Base-by-base conservation (phyloP, 352 stramenopile species). In the Globisporangium perplexum region DNA sequence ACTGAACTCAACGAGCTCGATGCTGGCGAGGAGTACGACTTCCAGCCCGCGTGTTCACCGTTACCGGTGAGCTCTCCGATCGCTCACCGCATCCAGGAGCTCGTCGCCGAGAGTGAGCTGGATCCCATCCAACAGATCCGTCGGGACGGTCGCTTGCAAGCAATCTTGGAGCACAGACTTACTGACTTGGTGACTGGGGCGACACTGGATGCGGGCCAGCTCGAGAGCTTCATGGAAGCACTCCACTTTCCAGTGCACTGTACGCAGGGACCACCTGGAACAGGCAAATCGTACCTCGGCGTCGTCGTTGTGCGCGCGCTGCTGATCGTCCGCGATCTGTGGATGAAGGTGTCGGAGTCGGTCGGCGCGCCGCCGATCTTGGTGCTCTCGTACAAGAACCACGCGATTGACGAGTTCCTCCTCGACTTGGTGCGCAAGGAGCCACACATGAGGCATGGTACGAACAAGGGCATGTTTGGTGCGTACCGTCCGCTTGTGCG, bases 231-330 rank as follows among this genome's bases (percentile, higher is more conserved):
- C 57, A 59, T 89, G 11, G 68, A 75, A n/a, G 72, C 77, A 2
- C 64, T 97, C 14, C 71, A 71, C 17, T 83, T 85, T 36, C 68
- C 82, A n/a, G 86, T 96, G 35, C 76, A 88, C 51, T 89, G 91
- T 28, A 92, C 88, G 6, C 89, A 96, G 65, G 89, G 89, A 7
- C 89, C 89, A 23, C 73, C 81, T 30, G 77, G 86, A n/a, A 94
- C 85, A 22, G 88, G 89, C 17, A 97, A 96, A 47, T 96, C 83
- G 8, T 97, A 96, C 52, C 71, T 97, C 44, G 87, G 87, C 6
- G 83, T 88, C 3, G 69, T 97, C 1, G 65, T 96, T 14, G 79
- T 89, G 26, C 76, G 86, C 36, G 85, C 88, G 14, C 69, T 97
- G 49, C 50, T 92, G 23, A 62, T 91, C 22, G 68, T 95, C 7